Conservation (phyloP, 768 basidiomycete species). For the Boletus tylopilopsis region DNA sequence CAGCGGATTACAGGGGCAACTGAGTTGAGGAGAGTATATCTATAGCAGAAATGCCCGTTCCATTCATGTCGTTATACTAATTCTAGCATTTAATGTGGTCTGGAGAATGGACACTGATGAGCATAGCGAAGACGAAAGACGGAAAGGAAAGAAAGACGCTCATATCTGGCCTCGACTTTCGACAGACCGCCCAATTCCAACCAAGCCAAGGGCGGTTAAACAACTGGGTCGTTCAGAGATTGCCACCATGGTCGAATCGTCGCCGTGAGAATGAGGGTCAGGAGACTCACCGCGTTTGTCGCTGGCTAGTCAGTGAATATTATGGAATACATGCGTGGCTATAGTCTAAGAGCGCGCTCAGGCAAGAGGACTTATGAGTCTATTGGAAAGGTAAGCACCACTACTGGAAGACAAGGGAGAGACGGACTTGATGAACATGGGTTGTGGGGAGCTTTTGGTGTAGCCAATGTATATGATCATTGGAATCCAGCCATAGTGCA, state of each 20-base stretch:
- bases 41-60: constrained; percentile 37
- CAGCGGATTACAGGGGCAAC: constrained; percentile 76
- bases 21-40: constrained; percentile 74
- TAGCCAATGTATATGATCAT: constrained; percentile 95
- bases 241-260: constrained; percentile 64
- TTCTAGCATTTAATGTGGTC: constrained; percentile 6
- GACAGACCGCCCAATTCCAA: constrained; percentile 48
- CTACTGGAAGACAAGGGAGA: not conserved
- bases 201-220: constrained; percentile 48
- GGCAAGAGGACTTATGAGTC: constrained; percentile 92
- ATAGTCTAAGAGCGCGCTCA: constrained; percentile 36
- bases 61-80: constrained; percentile 1
- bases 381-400: constrained; percentile 29
- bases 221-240: constrained; percentile 30
- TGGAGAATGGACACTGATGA: constrained; percentile 4
- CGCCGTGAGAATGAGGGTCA: not conserved
- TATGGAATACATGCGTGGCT: constrained; percentile 28
- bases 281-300: constrained; percentile 27
- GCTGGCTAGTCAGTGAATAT: constrained; percentile 8
- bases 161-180: constrained; percentile 91
- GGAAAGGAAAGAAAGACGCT: constrained; percentile 30
- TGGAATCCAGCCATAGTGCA: constrained; percentile 97
- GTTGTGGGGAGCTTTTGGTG: constrained; percentile 88
- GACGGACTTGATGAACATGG: constrained; percentile 93
- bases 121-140: not conserved